Conservation (phyloP, 768 basidiomycete genomes). For the Leucosporidium yakuticum region DNA sequence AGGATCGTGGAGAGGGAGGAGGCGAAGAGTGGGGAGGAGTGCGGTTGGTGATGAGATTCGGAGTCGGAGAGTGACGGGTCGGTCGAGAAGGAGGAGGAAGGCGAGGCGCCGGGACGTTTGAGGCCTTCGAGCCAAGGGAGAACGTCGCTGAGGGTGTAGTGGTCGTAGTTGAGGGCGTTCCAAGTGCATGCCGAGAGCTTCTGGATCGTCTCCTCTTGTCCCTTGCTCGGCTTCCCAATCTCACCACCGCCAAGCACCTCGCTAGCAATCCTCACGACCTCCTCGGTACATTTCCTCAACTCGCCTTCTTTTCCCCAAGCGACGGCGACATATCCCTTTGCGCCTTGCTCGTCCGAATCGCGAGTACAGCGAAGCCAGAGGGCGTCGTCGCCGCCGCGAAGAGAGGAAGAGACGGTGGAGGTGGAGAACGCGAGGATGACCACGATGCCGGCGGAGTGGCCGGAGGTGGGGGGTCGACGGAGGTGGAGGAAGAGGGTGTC, state of each 20-base stretch:
- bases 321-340: conserved; percentile 1
- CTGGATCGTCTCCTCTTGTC: too few relatives aligned
- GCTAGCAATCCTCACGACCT: conserved; percentile 8
- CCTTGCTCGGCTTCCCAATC: too few relatives aligned
- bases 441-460: background rate
- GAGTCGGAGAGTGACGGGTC: background rate
- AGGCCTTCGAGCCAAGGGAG: conserved; percentile 20
- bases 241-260: background rate
- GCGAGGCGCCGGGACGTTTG: background rate
- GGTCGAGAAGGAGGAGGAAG: too few relatives aligned
- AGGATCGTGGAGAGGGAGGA: conserved; percentile 22
- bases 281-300: conserved; percentile 7
- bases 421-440: conserved; percentile 24
- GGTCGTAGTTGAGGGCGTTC: conserved; percentile 31
- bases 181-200: conserved; percentile 31
- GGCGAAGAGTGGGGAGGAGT: background rate
- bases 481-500: conserved; percentile 20
- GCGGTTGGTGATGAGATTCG: too few relatives aligned
- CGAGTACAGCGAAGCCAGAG: conserved; percentile 12
- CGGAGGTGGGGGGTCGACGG: background rate
- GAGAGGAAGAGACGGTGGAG: background rate
- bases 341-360: background rate
- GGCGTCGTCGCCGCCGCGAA: conserved; percentile 1
- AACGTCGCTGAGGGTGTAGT: conserved; percentile 24
- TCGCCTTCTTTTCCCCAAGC: background rate